Base-by-base conservation (phyloP, 208 protist genomes). In the Leishmania gerbilli region DNA sequence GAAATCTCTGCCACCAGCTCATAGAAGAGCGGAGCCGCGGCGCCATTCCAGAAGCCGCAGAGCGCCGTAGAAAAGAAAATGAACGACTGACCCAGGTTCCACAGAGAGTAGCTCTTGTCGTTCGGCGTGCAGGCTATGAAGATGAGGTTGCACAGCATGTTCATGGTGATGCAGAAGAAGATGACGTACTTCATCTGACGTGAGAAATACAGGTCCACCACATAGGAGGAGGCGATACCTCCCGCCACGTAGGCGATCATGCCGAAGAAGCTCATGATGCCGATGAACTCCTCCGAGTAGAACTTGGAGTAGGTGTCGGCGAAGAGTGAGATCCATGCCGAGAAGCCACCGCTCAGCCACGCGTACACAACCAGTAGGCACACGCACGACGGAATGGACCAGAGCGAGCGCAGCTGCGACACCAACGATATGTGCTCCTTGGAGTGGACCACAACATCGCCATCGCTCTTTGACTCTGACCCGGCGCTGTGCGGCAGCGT, bases 101-200 rank as follows among this genome's bases (percentile, higher is more conserved):
- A 94, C 68, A 97, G 84, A 37, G 83, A 90, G 87, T 92, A 92
- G 9, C 91, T 91, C 67, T 91, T 89, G 81, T 95, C 89, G 75
- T 96, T 94, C 17, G 92, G 92, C 21, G 91, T 95, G 74, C 84
- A 93, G 51, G 92, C 88, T 60, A 97, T 89, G 74, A 96, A 97
- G 74, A 95, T 86, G 45, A 97, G 83, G 68, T 94, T 95, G 80
- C 86, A 87, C 53, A 97, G 51, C 74, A 87, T 93, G 83, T 92
- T 95, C 84, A 94, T 93, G 19, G 88, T 91, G 51, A 95, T 91
- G 81, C 92, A 95, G 81, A 95, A 90, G 86, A 95, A 94, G 83
- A 97, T 94, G 74, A 97, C 93, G 79, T 95, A 93, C 85, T 97
- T 97, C 93, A 97, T 97, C 81, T 95, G 92, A 17, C 92, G 93